phyloP scores from a whole-genome alignment of 345 rosid species.

The Limnanthes douglasii region DNA sequence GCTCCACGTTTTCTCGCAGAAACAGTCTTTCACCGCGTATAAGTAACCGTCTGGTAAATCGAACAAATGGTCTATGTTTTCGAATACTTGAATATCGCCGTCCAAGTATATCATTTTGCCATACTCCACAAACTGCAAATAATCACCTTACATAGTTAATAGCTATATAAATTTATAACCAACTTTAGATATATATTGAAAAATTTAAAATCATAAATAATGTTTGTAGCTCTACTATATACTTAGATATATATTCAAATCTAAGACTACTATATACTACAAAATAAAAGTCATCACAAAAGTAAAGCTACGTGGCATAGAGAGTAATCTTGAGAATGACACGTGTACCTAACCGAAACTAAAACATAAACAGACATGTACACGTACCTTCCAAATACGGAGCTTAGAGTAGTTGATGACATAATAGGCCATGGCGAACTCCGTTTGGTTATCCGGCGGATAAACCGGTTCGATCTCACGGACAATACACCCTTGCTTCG shows the following conservation, averaged over 20 bases:
- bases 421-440: conserved; percentile 81
- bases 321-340: too few species aligned
- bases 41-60: conserved; percentile 49
- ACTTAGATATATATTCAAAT: too few species aligned
- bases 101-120: conserved; percentile 77
- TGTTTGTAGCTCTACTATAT: too few species aligned
- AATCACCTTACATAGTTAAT: too few species aligned
- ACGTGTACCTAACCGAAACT: neutral
- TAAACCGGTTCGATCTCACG: conserved; percentile 74
- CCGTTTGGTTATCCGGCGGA: conserved; percentile 74
- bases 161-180: too few species aligned
- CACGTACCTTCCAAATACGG: conserved; percentile 82
- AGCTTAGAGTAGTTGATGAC: conserved; percentile 91
- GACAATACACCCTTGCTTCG: conserved; percentile 56
- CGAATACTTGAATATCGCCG: conserved; percentile 76
- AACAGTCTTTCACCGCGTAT: conserved; percentile 84
- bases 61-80: conserved; percentile 67
- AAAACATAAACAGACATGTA: neutral
- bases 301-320: too few species aligned
- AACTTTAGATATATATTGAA: too few species aligned
- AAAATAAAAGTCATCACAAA: neutral
- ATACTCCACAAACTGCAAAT: conserved; percentile 61
- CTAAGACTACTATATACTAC: neutral
- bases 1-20: conserved; percentile 83
- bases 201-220: too few species aligned